Base-by-base conservation (phyloP, 495 filamentous ascomycete genomes). In the Terfezia boudieri region DNA sequence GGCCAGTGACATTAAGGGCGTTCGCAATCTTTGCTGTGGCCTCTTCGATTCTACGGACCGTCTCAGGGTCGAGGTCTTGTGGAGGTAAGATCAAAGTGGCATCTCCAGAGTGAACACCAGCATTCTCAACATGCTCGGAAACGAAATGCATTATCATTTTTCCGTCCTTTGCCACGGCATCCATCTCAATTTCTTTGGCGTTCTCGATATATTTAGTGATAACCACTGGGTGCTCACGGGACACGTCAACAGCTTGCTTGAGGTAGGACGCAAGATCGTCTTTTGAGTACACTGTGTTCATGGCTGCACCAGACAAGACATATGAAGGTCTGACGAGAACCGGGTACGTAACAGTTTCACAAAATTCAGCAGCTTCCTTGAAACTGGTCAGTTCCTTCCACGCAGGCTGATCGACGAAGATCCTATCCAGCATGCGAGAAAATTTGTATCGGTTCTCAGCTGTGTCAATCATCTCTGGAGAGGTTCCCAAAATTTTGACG, bases 381-480 rank as follows among this genome's bases (percentile, higher is more conserved):
- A 88, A 85, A 60, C 84, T 89, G 23, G 86, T 92, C 43, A 95
- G 73, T 68, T 98, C 90, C 70, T 93, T 94, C 89, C 89, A 98
- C 32, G 86, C 88, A 12, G 89, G 89, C 70, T 98, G 89, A 66
- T 98, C 89, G 43, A 98, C 89, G 55, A 79, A 86, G 65, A 98
- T 95, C 64, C 82, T 80, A 68, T 98, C 89, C 38, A 98, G 75
- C 73, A 95, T 95, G 64, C 86, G 82, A 54, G 88, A 94, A 71
- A 98, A 98, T 69, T 98, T 95, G 74, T 94, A 94, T 17, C 90
- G 80, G 67, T 98, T 98, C 70, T 98, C 90, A 10, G 90, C 90
- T 36, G 78, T 84, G 61, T 98, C 90, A 63, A 98, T 98, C 90
- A 95, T 95, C 67, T 98, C 88, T 36, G 90, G 90, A 0, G 90